A percentile compares a stretch with the other conserved stretches of the same genome.
These are phyloP conservation scores for Lactarius vividus DNA, from an alignment of 768 basidiomycete genomes.

Conservation along the genomic window DNA sequence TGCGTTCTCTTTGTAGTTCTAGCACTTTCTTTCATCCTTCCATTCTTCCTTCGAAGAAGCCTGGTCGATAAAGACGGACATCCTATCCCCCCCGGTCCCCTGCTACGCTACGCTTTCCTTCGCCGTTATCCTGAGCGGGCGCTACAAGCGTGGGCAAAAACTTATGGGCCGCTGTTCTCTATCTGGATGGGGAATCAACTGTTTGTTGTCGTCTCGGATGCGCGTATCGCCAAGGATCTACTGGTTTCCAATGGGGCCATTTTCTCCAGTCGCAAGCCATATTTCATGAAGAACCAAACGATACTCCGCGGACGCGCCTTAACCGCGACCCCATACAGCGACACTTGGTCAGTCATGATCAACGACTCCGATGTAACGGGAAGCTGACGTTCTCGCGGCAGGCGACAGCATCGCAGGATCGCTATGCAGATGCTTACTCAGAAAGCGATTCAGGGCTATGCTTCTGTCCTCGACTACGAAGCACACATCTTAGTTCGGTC, in stretches of 20 bases:
- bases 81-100: slow-evolving; percentile 31
- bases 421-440: slow-evolving; percentile 36
- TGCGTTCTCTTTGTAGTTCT: slow-evolving; percentile 3
- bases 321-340: slow-evolving; percentile 45
- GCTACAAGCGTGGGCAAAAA: slow-evolving; percentile 43
- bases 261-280: slow-evolving; percentile 47
- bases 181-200: slow-evolving; percentile 48
- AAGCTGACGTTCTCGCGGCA: slow-evolving; percentile 5
- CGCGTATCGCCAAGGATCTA: slow-evolving; percentile 44
- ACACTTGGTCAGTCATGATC: slow-evolving; percentile 37
- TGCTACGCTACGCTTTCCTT: slow-evolving; percentile 38
- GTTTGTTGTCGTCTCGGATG: slow-evolving; percentile 46
- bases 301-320: slow-evolving; percentile 45
- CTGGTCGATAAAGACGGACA: slow-evolving; percentile 30
- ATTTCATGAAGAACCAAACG: slow-evolving; percentile 45
- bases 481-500: slow-evolving; percentile 40
- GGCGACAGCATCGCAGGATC: slow-evolving; percentile 46
- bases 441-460: slow-evolving; percentile 39
- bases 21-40: slow-evolving; percentile 14
- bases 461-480: slow-evolving; percentile 40
- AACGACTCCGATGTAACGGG: not conserved
- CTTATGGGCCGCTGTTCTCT: slow-evolving; percentile 45
- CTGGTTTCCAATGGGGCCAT: slow-evolving; percentile 45
- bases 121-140: slow-evolving; percentile 44
- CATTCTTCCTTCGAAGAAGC: slow-evolving; percentile 28